These are phyloP conservation scores for Cladorrhinum sp. DNA, from an alignment of 2,329 filamentous ascomycete species.

Conservation along the genomic window DNA sequence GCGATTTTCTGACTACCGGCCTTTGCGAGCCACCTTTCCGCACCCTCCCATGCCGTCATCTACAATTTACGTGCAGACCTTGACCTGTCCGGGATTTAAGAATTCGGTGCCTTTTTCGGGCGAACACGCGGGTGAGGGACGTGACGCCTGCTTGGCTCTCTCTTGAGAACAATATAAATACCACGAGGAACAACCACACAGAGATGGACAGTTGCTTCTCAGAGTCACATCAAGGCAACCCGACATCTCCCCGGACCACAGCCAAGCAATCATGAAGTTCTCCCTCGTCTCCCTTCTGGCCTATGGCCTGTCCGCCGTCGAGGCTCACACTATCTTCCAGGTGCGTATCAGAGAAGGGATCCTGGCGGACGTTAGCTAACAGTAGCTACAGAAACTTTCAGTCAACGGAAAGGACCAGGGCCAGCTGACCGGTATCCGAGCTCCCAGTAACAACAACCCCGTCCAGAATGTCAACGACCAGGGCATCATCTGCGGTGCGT, in stretches of 20 bases:
- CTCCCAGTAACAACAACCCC: constrained; percentile 51
- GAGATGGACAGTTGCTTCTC: background rate
- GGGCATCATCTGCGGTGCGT: constrained; percentile 49
- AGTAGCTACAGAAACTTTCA: constrained; percentile 39
- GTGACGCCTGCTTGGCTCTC: no score
- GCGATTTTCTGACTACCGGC: constrained; percentile 26
- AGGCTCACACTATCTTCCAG: constrained; percentile 44
- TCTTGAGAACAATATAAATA: constrained; percentile 20
- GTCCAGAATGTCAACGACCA: constrained; percentile 47
- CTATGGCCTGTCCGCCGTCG: constrained; percentile 33
- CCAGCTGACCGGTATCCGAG: constrained; percentile 44
- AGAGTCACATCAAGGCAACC: constrained; percentile 11
- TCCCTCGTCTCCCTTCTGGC: constrained; percentile 34
- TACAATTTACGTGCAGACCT: constrained; percentile 25
- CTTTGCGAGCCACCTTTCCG: constrained; percentile 22
- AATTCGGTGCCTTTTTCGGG: constrained; percentile 27
- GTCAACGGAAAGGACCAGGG: constrained; percentile 45
- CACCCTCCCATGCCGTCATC: constrained; percentile 22
- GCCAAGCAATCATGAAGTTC: constrained; percentile 36
- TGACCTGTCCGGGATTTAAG: constrained; percentile 23
- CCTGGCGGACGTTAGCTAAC: background rate
- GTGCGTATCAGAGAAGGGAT: constrained; percentile 26
- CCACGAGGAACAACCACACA: background rate
- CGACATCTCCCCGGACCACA: background rate
- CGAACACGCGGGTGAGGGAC: constrained; percentile 14